Evolutionary conservation across 257 asterid species (phyloP).

Genomic region (Leonotis leonurus): DNA sequence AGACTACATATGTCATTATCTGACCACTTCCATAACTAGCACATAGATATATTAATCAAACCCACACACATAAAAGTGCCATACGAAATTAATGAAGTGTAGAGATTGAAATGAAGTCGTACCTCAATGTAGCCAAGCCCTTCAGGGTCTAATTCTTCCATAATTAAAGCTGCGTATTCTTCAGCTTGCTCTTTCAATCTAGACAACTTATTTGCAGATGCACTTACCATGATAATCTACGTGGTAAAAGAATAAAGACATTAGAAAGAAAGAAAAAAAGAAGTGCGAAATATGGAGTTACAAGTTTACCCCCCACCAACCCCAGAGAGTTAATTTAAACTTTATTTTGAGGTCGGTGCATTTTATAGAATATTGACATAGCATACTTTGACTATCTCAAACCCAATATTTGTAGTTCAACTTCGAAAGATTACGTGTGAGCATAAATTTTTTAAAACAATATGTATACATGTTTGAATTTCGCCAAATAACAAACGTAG

Average conservation of each 20-base stretch:
- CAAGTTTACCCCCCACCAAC: constrained; percentile 54
- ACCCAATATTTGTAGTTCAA: neutral
- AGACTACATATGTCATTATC: neutral
- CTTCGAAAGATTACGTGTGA: neutral
- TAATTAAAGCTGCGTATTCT: constrained; percentile 91
- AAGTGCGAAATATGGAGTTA: neutral
- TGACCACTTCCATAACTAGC: neutral
- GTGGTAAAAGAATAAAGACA: neutral
- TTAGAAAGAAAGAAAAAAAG: neutral
- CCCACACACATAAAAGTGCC: neutral
- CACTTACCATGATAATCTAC: constrained; percentile 93
- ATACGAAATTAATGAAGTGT: neutral
- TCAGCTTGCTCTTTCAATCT: constrained; percentile 94
- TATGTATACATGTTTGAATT: too few species aligned
- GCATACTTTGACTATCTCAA: constrained; percentile 21
- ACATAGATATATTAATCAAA: too few species aligned
- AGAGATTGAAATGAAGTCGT: neutral
- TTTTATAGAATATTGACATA: constrained; percentile 13
- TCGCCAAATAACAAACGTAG: neutral
- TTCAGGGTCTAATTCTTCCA: constrained; percentile 98
- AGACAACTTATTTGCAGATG: constrained; percentile 87
- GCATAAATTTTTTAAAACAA: neutral
- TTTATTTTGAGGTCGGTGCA: constrained; percentile 18
- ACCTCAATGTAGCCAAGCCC: constrained; percentile 99
- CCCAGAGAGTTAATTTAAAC: constrained; percentile 29